Conservation (phyloP, 345 rosid genomes). For the Zanthoxylum bungeanum region DNA sequence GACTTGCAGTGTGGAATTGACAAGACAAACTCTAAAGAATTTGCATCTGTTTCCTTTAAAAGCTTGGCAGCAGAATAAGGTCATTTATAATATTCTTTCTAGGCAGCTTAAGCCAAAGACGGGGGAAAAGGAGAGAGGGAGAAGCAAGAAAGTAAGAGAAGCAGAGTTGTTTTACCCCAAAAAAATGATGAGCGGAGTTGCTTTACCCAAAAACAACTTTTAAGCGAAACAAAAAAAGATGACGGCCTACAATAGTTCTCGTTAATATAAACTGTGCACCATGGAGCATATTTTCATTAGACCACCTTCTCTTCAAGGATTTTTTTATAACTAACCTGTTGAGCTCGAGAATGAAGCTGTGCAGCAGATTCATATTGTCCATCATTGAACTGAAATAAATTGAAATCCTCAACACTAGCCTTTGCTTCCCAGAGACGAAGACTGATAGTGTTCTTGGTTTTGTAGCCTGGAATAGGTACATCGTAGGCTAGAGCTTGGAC, state of each 20-base stretch:
- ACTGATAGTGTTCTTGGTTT: slow-evolving; percentile 90
- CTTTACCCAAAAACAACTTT: background rate
- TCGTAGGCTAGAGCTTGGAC: slow-evolving; percentile 92
- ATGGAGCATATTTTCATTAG: background rate
- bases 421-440: slow-evolving; percentile 99
- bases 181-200: background rate
- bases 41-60: background rate
- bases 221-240: slow-evolving; percentile 1
- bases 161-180: background rate
- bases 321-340: slow-evolving; percentile 47
- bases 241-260: background rate
- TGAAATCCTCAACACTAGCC: slow-evolving; percentile 69
- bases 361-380: slow-evolving; percentile 95
- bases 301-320: background rate
- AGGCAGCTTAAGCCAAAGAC: background rate
- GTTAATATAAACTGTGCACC: background rate
- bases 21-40: background rate
- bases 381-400: slow-evolving; percentile 87
- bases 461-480: slow-evolving; percentile 93
- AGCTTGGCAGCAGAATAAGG: background rate
- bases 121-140: background rate
- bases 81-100: background rate
- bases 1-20: background rate
- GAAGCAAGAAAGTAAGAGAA: too few species aligned
- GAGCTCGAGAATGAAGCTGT: slow-evolving; percentile 77